These are phyloP conservation scores for Gypsophila paniculata DNA, from an alignment of 179 eudicot genomes.

Conservation along the genomic window DNA sequence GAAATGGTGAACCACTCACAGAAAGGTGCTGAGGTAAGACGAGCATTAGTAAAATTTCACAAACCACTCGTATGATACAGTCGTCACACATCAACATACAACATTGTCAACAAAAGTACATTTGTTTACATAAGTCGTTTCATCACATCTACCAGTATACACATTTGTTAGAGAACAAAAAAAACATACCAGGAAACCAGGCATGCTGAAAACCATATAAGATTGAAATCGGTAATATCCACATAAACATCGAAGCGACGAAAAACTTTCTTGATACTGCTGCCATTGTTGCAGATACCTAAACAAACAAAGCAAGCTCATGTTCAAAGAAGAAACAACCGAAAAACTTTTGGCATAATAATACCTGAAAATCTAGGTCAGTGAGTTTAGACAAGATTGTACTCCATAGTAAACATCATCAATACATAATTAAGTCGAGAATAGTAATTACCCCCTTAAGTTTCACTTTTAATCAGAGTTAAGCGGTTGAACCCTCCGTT, in stretches of 20 bases:
- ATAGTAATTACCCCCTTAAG: too few species aligned
- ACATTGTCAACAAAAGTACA: not conserved
- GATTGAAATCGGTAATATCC: constrained; percentile 61
- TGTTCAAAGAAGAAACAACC: not conserved
- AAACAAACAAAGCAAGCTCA: constrained; percentile 13
- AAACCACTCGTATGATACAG: too few species aligned
- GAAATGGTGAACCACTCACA: too few species aligned
- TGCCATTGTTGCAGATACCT: constrained; percentile 33
- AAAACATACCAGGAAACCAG: constrained; percentile 65
- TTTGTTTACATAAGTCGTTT: not conserved
- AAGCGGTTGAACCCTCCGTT: too few species aligned
- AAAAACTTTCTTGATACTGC: constrained; percentile 56
- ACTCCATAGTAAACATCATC: too few species aligned
- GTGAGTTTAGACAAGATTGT: not conserved
- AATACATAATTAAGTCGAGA: too few species aligned
- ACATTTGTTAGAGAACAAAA: not conserved
- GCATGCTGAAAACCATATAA: constrained; percentile 68
- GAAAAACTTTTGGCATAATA: not conserved
- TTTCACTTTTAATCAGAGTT: too few species aligned
- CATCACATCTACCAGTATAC: not conserved
- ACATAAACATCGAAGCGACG: constrained; percentile 59
- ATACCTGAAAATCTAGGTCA: not conserved
- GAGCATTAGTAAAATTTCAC: too few species aligned
- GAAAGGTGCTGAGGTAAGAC: too few species aligned
- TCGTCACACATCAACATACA: too few species aligned